phyloP scores from a whole-genome alignment of 805 yeast species.

The Candida berthetii region DNA sequence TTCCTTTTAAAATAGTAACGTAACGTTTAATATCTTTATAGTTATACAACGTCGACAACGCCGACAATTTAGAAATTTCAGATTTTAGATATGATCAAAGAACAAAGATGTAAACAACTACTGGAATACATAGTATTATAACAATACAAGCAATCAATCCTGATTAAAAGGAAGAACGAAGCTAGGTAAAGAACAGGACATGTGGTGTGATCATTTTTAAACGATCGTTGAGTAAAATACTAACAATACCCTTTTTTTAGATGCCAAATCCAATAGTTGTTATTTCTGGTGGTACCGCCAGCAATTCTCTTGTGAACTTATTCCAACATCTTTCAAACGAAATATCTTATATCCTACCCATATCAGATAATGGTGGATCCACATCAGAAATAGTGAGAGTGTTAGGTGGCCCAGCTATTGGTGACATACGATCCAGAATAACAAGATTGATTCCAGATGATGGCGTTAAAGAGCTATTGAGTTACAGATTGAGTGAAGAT shows the following conservation, averaged over 20 bases:
- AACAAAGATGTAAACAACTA: too few species aligned
- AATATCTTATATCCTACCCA: slow-evolving; percentile 69
- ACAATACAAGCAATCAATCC: too few species aligned
- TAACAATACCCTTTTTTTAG: background rate
- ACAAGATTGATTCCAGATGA: slow-evolving; percentile 61
- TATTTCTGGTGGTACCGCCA: slow-evolving; percentile 84
- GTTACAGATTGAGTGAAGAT: slow-evolving; percentile 45
- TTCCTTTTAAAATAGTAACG: too few species aligned
- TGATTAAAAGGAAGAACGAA: too few species aligned
- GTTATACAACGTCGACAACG: too few species aligned
- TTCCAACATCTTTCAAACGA: slow-evolving; percentile 38
- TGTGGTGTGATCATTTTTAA: too few species aligned
- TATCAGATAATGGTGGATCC: slow-evolving; percentile 93
- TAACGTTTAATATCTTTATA: too few species aligned
- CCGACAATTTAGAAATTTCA: too few species aligned
- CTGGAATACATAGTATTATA: too few species aligned
- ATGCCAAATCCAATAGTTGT: slow-evolving; percentile 11
- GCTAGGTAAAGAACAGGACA: too few species aligned
- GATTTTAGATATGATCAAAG: too few species aligned
- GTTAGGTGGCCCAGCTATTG: slow-evolving; percentile 93
- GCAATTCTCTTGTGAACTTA: slow-evolving; percentile 65
- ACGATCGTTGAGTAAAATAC: too few species aligned
- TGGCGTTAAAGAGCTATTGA: slow-evolving; percentile 27
- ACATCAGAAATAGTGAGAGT: slow-evolving; percentile 83
- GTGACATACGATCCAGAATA: slow-evolving; percentile 81